Conservation (phyloP, 331 rosid genomes). For the Quercus phellos region DNA sequence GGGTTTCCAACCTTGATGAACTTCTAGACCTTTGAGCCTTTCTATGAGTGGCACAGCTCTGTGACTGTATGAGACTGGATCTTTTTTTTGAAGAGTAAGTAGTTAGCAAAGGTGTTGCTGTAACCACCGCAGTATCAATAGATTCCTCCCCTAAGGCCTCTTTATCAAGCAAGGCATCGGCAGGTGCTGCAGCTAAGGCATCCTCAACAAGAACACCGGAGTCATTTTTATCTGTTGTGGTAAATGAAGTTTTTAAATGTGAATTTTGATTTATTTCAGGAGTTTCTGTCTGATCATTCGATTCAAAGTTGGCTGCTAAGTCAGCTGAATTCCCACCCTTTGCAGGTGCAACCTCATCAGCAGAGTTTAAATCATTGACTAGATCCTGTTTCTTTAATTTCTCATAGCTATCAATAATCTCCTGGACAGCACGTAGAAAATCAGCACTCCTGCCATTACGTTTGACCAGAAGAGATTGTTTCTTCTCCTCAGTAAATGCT, state of each 20-base stretch:
- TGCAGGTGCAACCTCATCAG: constrained; percentile 38
- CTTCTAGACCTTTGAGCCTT: constrained; percentile 58
- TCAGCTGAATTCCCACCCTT: constrained; percentile 41
- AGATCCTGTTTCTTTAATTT: constrained; percentile 57
- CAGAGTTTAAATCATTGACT: constrained; percentile 35
- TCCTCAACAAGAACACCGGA: constrained; percentile 34
- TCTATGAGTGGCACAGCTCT: constrained; percentile 32
- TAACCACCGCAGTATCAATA: constrained; percentile 27
- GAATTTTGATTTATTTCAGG: constrained; percentile 29
- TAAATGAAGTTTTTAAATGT: constrained; percentile 36
- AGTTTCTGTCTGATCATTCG: constrained; percentile 43
- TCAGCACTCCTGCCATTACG: constrained; percentile 94
- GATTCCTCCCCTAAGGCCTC: constrained; percentile 41
- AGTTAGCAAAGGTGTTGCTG: constrained; percentile 42
- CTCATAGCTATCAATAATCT: constrained; percentile 73
- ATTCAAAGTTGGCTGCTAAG: constrained; percentile 31
- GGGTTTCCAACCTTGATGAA: constrained; percentile 50
- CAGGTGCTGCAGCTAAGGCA: constrained; percentile 40
- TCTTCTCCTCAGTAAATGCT: constrained; percentile 94
- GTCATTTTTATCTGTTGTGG: constrained; percentile 38
- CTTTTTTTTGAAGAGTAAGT: constrained; percentile 56
- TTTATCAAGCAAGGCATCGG: constrained; percentile 34
- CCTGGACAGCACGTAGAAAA: constrained; percentile 88
- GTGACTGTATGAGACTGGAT: constrained; percentile 40
- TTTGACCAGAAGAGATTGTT: constrained; percentile 74